Conservation (phyloP, 2,329 filamentous ascomycete species). For the Sarocladium brachiariae region DNA sequence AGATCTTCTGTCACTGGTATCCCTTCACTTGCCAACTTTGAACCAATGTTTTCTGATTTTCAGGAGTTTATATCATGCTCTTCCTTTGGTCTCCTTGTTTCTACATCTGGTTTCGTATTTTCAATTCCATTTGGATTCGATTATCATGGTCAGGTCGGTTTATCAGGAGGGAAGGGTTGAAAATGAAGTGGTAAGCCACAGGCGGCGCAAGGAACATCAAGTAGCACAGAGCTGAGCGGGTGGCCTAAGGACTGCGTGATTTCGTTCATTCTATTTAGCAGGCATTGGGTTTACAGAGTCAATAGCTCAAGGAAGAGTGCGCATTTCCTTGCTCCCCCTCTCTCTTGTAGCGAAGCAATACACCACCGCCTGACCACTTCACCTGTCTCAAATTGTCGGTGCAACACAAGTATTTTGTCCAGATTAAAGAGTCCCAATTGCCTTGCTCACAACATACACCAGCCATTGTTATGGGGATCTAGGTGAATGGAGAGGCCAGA, state of each 20-base stretch:
- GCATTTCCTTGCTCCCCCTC: too few species aligned
- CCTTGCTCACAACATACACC: too few species aligned
- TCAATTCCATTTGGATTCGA: neutral
- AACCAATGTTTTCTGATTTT: neutral
- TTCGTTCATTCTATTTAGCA: too few species aligned
- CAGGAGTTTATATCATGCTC: conserved; percentile 14
- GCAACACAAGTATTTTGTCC: too few species aligned
- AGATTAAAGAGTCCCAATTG: too few species aligned
- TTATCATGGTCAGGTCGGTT: neutral
- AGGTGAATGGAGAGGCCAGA: too few species aligned
- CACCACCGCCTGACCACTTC: conserved; percentile 19
- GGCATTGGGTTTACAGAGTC: too few species aligned
- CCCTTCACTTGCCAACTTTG: too few species aligned
- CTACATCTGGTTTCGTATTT: neutral
- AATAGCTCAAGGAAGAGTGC: too few species aligned
- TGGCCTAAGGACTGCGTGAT: too few species aligned
- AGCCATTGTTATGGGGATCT: too few species aligned
- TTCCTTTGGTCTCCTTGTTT: conserved; percentile 5
- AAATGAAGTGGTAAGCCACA: neutral
- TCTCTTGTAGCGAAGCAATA: conserved; percentile 14
- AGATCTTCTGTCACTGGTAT: too few species aligned
- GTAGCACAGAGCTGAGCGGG: neutral
- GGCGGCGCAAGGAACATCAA: neutral
- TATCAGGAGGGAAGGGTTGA: conserved; percentile 13
- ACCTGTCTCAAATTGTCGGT: neutral